Conservation (phyloP, 2,329 filamentous ascomycete genomes). For the Elsinoe fawcettii region DNA sequence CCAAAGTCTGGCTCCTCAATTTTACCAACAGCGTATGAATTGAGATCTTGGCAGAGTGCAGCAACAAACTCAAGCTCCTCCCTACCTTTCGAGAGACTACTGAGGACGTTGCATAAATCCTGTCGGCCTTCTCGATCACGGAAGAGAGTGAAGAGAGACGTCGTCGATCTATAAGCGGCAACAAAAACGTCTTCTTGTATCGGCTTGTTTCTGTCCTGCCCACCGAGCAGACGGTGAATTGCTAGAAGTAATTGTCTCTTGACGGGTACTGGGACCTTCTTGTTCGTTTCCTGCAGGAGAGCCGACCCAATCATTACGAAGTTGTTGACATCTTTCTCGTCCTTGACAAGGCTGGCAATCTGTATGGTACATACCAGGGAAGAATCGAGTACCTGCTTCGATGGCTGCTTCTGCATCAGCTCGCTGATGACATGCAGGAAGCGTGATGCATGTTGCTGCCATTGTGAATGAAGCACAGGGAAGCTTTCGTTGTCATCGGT, state of each 20-base stretch:
- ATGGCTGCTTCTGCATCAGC: constrained; percentile 51
- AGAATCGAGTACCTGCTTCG: constrained; percentile 68
- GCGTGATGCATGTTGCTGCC: constrained; percentile 56
- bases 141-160: constrained; percentile 83
- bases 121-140: constrained; percentile 70
- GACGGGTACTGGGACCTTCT: constrained; percentile 70
- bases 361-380: constrained; percentile 73
- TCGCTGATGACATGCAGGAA: constrained; percentile 51
- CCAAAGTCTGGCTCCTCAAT: constrained; percentile 88
- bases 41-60: constrained; percentile 66
- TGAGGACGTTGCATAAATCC: constrained; percentile 64
- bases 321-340: constrained; percentile 61
- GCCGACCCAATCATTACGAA: constrained; percentile 74
- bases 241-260: constrained; percentile 68
- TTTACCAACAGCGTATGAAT: constrained; percentile 63
- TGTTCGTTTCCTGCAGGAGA: constrained; percentile 75
- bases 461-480: constrained; percentile 39
- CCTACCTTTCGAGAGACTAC: constrained; percentile 60
- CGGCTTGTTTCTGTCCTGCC: constrained; percentile 38
- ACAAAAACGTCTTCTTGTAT: constrained; percentile 71
- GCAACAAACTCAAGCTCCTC: constrained; percentile 55
- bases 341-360: constrained; percentile 61
- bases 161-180: constrained; percentile 64
- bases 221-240: background rate
- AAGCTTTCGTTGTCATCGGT: background rate